Percentiles rank a stretch among this genome's conserved stretches.
Conservation (phyloP, 2,329 filamentous ascomycete genomes). For the Colletotrichum lupini region DNA sequence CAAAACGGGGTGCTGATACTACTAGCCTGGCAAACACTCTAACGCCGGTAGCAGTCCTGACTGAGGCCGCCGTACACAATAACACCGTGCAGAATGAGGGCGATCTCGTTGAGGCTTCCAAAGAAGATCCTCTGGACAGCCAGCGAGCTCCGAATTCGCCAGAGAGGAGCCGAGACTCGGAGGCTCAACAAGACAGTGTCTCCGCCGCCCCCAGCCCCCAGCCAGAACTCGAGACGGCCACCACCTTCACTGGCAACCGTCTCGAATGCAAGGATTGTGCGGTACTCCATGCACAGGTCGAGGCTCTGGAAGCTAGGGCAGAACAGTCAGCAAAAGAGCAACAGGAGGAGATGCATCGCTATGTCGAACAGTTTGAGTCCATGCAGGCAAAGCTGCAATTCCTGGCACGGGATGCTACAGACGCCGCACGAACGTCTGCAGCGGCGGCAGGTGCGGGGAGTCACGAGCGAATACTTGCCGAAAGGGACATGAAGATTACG, state of each 20-base stretch:
- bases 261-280: conserved; percentile 25
- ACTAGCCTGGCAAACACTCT: not conserved
- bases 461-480: conserved; percentile 81
- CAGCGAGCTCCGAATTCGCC: not conserved
- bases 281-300: conserved; percentile 4
- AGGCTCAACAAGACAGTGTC: not conserved
- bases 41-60: not conserved
- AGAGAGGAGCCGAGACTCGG: not conserved
- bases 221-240: not conserved
- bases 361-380: conserved; percentile 91
- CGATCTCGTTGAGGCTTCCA: not conserved
- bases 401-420: conserved; percentile 81
- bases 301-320: conserved; percentile 9
- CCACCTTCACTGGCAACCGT: not conserved
- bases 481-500: conserved; percentile 92
- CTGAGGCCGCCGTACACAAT: not conserved
- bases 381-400: conserved; percentile 92
- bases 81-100: not conserved
- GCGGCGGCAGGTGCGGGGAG: conserved; percentile 72
- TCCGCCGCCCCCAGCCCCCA: not conserved
- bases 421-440: conserved; percentile 77
- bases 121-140: not conserved
- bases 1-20: not conserved
- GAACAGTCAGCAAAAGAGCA: conserved; percentile 15
- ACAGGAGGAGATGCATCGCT: conserved; percentile 82